Percentiles rank a stretch among this genome's conserved stretches.
Conservation (phyloP, 164 flowering plant species). For the Tetrastigma voinierianum region DNA sequence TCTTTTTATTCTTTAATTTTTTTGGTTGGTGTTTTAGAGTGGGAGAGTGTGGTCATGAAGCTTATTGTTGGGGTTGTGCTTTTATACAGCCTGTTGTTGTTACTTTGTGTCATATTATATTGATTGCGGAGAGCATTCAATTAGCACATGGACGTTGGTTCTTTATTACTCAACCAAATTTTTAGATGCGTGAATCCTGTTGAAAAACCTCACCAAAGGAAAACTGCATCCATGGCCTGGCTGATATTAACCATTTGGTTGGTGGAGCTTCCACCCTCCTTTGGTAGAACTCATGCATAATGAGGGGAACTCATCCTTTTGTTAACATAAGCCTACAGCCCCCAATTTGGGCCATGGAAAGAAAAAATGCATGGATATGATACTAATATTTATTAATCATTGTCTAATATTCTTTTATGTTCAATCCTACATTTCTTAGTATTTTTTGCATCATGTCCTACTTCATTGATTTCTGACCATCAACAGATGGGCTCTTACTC, state of each 20-base stretch:
- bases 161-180: background rate
- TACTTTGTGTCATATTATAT: background rate
- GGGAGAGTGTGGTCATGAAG: background rate
- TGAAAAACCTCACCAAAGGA: background rate
- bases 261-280: background rate
- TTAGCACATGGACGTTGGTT: background rate
- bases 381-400: background rate
- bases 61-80: no score
- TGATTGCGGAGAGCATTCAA: background rate
- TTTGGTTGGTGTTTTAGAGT: background rate
- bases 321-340: background rate
- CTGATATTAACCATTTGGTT: background rate
- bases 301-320: background rate
- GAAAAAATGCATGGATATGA: background rate
- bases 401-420: background rate
- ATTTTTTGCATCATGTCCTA: no score
- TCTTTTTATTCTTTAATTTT: background rate
- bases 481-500: conserved; percentile 95
- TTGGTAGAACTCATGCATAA: background rate
- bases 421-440: background rate
- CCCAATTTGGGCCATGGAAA: background rate
- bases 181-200: background rate
- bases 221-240: background rate
- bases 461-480: conserved; percentile 18
- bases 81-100: background rate